Conservation (phyloP, 352 stramenopile genomes). For the Globisporangium cystogenes region DNA sequence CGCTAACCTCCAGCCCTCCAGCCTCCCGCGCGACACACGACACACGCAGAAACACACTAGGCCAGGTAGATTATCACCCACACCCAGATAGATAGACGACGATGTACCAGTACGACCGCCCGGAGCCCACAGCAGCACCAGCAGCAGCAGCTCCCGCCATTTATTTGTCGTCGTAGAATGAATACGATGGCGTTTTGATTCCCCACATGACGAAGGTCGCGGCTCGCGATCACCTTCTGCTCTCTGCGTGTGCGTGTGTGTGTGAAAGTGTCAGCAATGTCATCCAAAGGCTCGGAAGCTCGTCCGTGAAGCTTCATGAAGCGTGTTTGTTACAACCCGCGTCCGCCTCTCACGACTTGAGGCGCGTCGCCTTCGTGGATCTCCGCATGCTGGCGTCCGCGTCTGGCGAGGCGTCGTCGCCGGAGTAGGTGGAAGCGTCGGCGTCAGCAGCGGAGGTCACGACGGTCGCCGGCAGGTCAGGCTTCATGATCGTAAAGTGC, state of each 20-base stretch:
- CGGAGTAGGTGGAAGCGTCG: background rate
- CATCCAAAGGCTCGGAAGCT: too few species aligned
- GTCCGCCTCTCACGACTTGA: constrained; percentile 12
- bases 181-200: constrained; percentile 18
- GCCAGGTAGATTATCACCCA: constrained; percentile 11
- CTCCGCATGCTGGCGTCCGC: constrained; percentile 5
- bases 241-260: too few species aligned
- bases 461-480: constrained; percentile 19
- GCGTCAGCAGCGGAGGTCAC: background rate
- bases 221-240: too few species aligned
- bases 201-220: too few species aligned
- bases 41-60: constrained; percentile 3
- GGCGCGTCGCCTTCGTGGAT: constrained; percentile 6
- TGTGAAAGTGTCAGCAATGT: too few species aligned
- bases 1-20: too few species aligned
- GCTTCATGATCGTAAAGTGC: constrained; percentile 95
- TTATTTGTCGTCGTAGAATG: constrained; percentile 18
- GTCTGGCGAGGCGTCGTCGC: constrained; percentile 1
- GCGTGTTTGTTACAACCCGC: too few species aligned
- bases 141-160: too few species aligned
- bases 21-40: too few species aligned
- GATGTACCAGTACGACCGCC: constrained; percentile 1
- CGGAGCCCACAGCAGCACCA: too few species aligned
- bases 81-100: background rate
- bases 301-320: too few species aligned